Percentiles rank a stretch among this genome's conserved stretches.
Conservation (phyloP, 495 filamentous ascomycete genomes). For the Lophiostoma macrostomum region DNA sequence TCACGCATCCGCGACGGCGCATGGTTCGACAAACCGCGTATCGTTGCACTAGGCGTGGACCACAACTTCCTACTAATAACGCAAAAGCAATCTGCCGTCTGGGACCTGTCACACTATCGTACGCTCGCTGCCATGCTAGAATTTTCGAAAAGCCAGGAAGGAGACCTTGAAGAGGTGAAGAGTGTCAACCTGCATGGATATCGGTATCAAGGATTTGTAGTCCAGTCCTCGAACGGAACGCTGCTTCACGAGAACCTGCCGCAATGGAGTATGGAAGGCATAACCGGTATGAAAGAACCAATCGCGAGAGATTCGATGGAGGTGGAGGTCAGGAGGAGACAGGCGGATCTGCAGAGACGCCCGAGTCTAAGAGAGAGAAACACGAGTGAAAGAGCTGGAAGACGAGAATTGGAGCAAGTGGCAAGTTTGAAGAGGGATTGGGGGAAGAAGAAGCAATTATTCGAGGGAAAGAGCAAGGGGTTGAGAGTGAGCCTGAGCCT, state of each 20-base stretch:
- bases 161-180: slow-evolving; percentile 16
- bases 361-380: too few species aligned
- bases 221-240: slow-evolving; percentile 12
- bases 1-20: slow-evolving; percentile 14
- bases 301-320: slow-evolving; percentile 6
- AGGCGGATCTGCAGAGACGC: not conserved
- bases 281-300: slow-evolving; percentile 4
- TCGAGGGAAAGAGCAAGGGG: slow-evolving; percentile 2
- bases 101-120: slow-evolving; percentile 13
- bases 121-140: slow-evolving; percentile 12
- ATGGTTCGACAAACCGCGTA: slow-evolving; percentile 26
- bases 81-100: slow-evolving; percentile 17
- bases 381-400: too few species aligned
- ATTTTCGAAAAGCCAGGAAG: slow-evolving; percentile 6
- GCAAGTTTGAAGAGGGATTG: slow-evolving; percentile 9
- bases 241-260: slow-evolving; percentile 23
- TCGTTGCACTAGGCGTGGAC: slow-evolving; percentile 23
- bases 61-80: slow-evolving; percentile 26
- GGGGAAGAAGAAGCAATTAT: slow-evolving; percentile 4
- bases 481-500: slow-evolving; percentile 16
- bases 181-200: slow-evolving; percentile 16
- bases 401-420: not conserved
- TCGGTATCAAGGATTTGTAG: slow-evolving; percentile 28
- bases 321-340: not conserved
- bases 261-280: not conserved